Conservation (phyloP, 768 basidiomycete genomes). For the Suillus brevipes region DNA sequence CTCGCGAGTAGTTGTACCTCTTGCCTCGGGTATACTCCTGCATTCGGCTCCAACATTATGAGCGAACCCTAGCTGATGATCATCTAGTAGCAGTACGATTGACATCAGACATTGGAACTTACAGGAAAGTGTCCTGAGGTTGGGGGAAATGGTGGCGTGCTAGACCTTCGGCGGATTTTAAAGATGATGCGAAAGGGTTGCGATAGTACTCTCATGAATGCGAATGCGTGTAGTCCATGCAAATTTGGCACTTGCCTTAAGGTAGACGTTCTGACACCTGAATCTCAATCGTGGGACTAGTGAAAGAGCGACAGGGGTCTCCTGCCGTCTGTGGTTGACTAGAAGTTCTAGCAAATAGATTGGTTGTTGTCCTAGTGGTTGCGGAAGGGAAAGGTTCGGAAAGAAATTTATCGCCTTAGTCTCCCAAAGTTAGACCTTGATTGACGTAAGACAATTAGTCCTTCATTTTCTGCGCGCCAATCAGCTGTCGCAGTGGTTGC, state of each 20-base stretch:
- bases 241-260: background rate
- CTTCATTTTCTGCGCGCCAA: background rate
- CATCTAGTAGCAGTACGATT: background rate
- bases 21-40: background rate
- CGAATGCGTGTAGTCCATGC: background rate
- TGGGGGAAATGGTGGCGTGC: slow-evolving; percentile 65
- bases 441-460: background rate
- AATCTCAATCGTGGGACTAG: background rate
- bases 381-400: background rate
- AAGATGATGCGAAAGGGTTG: slow-evolving; percentile 46
- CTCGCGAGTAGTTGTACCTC: background rate
- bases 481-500: background rate
- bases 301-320: background rate
- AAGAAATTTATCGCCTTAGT: background rate
- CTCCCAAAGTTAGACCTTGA: background rate
- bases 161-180: too few relatives aligned
- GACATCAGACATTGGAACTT: background rate
- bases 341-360: background rate
- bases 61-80: background rate
- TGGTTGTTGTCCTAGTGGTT: background rate
- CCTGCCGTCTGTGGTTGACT: background rate
- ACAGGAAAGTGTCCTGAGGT: slow-evolving; percentile 44
- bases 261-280: background rate
- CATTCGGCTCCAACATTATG: background rate
- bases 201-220: slow-evolving; percentile 33